Evolutionary conservation across 306 rosid species (phyloP), one percentile per base, ranked within the genome.

Genomic region (Sophora flavescens): DNA sequence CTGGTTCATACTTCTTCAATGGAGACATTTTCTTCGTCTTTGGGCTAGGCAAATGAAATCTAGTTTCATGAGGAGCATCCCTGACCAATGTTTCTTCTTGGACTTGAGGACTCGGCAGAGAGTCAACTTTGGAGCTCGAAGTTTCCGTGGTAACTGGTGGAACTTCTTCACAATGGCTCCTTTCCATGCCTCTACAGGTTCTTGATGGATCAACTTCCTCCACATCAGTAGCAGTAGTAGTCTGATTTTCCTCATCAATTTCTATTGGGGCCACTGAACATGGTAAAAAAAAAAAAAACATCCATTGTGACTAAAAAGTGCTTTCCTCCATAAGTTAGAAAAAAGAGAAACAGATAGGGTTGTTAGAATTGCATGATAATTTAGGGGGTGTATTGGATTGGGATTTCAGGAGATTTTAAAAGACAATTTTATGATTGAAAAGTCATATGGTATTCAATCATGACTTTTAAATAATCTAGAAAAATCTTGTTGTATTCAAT

Each of bases 21-120:
- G 92, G 95, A 74, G 97, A 83, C 76, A 48, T 44, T 17, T 10
- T 77, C 58, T 9, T 71, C 70, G 66, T 75, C 77, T 39, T 87
- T 12, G 92, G 88, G 69, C 78, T 86, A 39, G 82, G 89, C 3
- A 91, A 80, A 48, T 75, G 78, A 68, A 77, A 73, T 48, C 62
- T 81, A 56, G 42, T 16, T 12, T 22, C 28, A 32, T 2, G 84
- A 62, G 91, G 89, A 62, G 22, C 22, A 22, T 90, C 91, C 8
- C 66, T 81, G 16, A 85, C 92, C 63, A 56, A 76, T 0, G 48
- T 10, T 9, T 42, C 48, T 8, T 68, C 76, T n/a, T 57, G 70
- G 14, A 85, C 84, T 63, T 86, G 90, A 42, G 78, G 33, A 47
- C 78, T 70, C 26, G 66, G 63, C 35, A 75, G 7, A 17, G 80